These are phyloP conservation scores for Leccinum imitatum DNA, from an alignment of 768 basidiomycete species.

Conservation along the genomic window DNA sequence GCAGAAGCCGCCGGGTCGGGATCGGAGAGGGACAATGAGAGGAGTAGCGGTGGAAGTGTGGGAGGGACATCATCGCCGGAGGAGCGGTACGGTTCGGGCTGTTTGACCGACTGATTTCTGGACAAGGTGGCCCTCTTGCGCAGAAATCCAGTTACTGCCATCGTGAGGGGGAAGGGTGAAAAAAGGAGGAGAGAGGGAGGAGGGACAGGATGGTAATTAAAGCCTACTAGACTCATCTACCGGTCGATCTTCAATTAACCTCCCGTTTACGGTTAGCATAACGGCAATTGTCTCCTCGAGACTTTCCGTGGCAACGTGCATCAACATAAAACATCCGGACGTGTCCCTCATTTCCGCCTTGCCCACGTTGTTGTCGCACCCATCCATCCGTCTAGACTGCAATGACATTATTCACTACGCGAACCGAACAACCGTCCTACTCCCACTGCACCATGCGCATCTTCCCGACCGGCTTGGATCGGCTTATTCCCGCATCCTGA, in stretches of 20 bases:
- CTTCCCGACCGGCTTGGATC: constrained; percentile 11
- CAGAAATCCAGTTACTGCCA: constrained; percentile 53
- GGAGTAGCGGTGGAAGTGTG: constrained; percentile 42
- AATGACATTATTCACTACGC: constrained; percentile 4
- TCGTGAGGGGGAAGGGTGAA: neutral
- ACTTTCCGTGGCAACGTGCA: constrained; percentile 9
- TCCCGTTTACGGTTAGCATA: constrained; percentile 14
- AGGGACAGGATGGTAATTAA: neutral
- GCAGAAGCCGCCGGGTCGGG: constrained; percentile 20
- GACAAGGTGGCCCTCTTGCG: constrained; percentile 45
- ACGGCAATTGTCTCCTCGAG: constrained; percentile 10
- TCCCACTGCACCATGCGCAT: constrained; percentile 10
- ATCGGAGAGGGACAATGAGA: constrained; percentile 36
- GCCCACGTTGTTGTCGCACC: constrained; percentile 15
- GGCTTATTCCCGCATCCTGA: constrained; percentile 12
- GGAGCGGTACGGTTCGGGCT: constrained; percentile 1
- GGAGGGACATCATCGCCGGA: constrained; percentile 22
- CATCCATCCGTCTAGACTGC: constrained; percentile 1
- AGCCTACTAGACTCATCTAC: constrained; percentile 6
- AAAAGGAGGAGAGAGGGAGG: neutral
- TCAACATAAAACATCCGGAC: neutral
- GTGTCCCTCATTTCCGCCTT: constrained; percentile 19
- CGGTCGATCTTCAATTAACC: constrained; percentile 21
- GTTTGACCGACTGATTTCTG: neutral
- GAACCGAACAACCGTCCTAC: constrained; percentile 12